Base-by-base conservation (phyloP, 768 basidiomycete species). In the Termitomyces sp. region DNA sequence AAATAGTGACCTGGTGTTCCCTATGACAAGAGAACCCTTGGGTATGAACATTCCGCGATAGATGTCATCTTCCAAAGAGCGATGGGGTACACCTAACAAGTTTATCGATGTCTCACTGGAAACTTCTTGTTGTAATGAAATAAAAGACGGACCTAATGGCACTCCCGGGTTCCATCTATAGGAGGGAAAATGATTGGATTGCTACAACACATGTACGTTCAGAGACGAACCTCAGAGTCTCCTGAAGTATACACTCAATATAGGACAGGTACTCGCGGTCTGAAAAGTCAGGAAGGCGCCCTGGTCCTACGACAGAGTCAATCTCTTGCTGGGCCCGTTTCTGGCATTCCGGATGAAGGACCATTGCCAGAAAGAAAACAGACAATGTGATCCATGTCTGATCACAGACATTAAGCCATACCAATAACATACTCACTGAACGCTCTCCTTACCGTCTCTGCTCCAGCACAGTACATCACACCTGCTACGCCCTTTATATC, bases 281-380 rank as follows among this genome's bases (percentile, higher is more conserved):
- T 11, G 40, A 51, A 46, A 72, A 61, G 12, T 61, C 64, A 0
- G 74, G 74, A 25, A 75, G 68, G 10, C 72, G 59, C 6, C 61
- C 64, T 2, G 36, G 8, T 9, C 70, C 70, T n/a, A 72, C 49
- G 9, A 73, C 68, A 10, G 49, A 17, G 56, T 73, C 73, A 36
- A 75, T 65, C 59, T 75, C 73, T 6, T 63, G 60, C 59, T 73
- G 74, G 12, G 72, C 53, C 17, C 53, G 53, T 40, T 54, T 38
- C 38, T 54, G 53, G 14, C 38, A 54, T 54, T 54, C 38, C 71
- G 70, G 74, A 61, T 69, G 49, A 20, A 69, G 60, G 3, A 67
- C 43, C 72, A 73, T 75, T 3, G 67, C 70, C 25, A 72, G 60
- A 32, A 75, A 64, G 38, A 71, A 72, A 10, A 59, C 36, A 1